phyloP scores from a whole-genome alignment of 73 alveolate species.

The Diophrys appendiculata region DNA sequence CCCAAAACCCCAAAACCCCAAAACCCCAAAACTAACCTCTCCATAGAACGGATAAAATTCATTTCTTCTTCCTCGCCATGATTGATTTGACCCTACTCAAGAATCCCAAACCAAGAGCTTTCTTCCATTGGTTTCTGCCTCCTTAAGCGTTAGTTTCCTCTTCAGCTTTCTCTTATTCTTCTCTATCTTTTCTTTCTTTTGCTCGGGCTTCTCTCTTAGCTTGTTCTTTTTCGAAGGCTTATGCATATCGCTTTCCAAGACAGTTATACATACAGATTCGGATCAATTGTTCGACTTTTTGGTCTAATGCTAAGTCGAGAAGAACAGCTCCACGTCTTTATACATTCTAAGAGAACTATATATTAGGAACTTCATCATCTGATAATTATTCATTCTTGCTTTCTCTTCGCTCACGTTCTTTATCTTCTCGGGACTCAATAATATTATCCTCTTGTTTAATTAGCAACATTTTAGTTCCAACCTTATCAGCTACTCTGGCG shows the following conservation, averaged over 20 bases:
- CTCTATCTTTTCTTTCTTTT: background rate
- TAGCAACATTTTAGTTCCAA: background rate
- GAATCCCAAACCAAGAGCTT: background rate
- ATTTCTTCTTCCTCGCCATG: background rate
- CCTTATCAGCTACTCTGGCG: slow-evolving; percentile 57
- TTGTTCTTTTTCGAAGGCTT: background rate
- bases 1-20: no score
- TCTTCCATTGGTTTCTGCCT: background rate
- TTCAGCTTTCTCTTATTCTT: background rate
- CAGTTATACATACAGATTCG: background rate
- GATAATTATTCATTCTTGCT: no score
- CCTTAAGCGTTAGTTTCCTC: background rate
- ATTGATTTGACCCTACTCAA: background rate
- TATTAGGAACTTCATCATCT: no score
- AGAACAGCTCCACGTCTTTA: background rate
- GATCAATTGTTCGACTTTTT: background rate
- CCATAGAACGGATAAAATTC: no score
- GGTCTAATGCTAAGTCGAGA: background rate
- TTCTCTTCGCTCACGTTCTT: no score
- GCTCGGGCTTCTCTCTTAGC: background rate
- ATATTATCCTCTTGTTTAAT: slow-evolving; percentile 6
- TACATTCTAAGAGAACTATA: background rate
- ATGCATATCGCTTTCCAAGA: background rate
- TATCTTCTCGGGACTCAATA: background rate
- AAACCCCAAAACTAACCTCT: background rate